Evolutionary conservation across 805 yeast genomes (phyloP).

Genomic region (Groenewaldozyma tartarivorans): DNA sequence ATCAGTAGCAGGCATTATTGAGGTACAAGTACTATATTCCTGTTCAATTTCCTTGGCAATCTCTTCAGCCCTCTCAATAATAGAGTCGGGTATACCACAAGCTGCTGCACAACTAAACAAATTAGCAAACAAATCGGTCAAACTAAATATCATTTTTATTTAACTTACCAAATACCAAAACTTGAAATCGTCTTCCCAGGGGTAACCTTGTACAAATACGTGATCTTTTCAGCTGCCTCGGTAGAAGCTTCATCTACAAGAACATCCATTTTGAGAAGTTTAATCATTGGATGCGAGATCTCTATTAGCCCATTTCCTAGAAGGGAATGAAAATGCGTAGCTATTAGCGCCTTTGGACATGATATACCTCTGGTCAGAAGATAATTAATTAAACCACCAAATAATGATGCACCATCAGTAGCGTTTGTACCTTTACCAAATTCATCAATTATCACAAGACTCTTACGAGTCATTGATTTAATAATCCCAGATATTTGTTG

Average conservation of each 20-base stretch:
- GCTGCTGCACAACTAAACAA: background rate
- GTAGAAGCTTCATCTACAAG: background rate
- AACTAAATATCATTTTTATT: too few species aligned
- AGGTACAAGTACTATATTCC: background rate
- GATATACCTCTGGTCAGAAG: background rate
- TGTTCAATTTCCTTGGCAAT: background rate
- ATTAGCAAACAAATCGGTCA: too few species aligned
- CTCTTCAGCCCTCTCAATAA: background rate
- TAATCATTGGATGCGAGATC: background rate
- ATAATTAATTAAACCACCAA: background rate
- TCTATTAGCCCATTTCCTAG: background rate
- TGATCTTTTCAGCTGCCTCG: background rate
- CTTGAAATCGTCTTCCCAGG: background rate
- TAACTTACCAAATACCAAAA: background rate
- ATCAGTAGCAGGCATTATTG: background rate
- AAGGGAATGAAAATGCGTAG: background rate
- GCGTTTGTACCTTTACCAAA: constrained; percentile 71
- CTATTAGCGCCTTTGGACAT: background rate
- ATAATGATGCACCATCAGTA: constrained; percentile 50
- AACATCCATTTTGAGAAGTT: background rate
- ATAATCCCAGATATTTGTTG: constrained; percentile 54
- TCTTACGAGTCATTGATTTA: constrained; percentile 37
- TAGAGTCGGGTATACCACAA: background rate
- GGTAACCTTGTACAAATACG: background rate
- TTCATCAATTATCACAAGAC: constrained; percentile 62